Evolutionary conservation across 2,329 filamentous ascomycete species (phyloP), one percentile per base, ranked within the genome.

Genomic region (Incumbomyces lentus): DNA sequence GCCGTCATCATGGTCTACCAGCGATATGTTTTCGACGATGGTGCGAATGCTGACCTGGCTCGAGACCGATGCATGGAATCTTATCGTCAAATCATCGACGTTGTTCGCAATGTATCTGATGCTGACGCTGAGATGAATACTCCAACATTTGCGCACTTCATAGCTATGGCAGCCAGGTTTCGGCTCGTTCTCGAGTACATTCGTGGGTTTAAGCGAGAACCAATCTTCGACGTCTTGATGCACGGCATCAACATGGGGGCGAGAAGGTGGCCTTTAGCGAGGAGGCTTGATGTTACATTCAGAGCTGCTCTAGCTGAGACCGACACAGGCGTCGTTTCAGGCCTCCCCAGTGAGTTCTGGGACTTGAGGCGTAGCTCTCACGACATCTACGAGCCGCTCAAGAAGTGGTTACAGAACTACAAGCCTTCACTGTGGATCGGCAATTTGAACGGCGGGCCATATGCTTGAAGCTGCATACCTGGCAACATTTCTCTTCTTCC

Each of bases 161-260:
- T 57, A 30, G 56, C 53, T 33, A 40, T 51, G 14, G 52, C 52
- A 1, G 52, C 52, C 6, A 43, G 55, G 11, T 54, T 56, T 44
- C 52, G 52, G 37, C 33, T 57, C 6, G 40, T 55, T 30, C 30
- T 53, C n/a, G 54, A 55, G 18, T 44, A 48, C 14, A 39, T 34
- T 17, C 38, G 46, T 35, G 31, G 44, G 12, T 41, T 47, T 32
- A 17, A 10, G 3, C 43, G 49, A 30, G 53, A 55, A 41, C 46
- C 51, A 7, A 44, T 49, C 22, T 57, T 57, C 38, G 55, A 57
- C 43, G 41, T 47, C 13, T 40, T 57, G 17, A 57, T 57, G 55
- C 55, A 57, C 44, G 52, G 46, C 2, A 48, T 57, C 46, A 56
- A 53, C 34, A 57, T 57, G 55, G 53, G 52, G 36, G 55, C 51